A percentile compares a stretch with the other conserved stretches of the same genome.
These are phyloP conservation scores for Zygosaccharomyces sapae DNA, from an alignment of 1,139 yeast species.

Conservation along the genomic window DNA sequence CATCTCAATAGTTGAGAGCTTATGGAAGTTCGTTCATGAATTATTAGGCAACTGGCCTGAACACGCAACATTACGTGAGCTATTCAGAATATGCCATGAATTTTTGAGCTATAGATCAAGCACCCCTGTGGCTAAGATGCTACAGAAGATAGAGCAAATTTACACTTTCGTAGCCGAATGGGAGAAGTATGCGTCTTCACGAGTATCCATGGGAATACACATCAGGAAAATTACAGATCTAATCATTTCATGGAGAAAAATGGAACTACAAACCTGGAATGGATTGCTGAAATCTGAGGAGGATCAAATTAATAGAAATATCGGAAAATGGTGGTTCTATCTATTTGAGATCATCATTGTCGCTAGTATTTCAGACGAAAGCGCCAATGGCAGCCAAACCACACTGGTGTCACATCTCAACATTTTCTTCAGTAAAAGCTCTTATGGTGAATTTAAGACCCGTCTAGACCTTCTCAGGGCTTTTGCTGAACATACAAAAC, in stretches of 20 bases:
- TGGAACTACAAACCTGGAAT: conserved; percentile 86
- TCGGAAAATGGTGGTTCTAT: conserved; percentile 90
- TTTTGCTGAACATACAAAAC: conserved; percentile 51
- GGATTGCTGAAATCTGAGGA: conserved; percentile 70
- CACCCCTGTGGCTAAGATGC: conserved; percentile 70
- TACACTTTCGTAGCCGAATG: conserved; percentile 81
- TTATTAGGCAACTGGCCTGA: conserved; percentile 87
- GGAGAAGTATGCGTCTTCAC: conserved; percentile 86
- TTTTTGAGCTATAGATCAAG: conserved; percentile 56
- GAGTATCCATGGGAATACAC: conserved; percentile 57
- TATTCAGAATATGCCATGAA: conserved; percentile 64
- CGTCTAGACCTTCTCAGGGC: conserved; percentile 60
- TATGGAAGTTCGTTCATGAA: conserved; percentile 46
- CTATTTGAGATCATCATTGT: conserved; percentile 65
- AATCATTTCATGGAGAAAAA: conserved; percentile 84
- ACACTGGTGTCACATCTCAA: conserved; percentile 56
- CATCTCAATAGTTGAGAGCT: conserved; percentile 46
- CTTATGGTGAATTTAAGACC: conserved; percentile 64
- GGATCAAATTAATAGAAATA: conserved; percentile 42
- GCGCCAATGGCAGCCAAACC: conserved; percentile 33
- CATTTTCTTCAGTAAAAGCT: conserved; percentile 68
- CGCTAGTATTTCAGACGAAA: conserved; percentile 27
- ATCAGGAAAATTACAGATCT: conserved; percentile 58
- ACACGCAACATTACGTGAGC: conserved; percentile 78
- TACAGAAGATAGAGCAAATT: conserved; percentile 83